Evolutionary conservation across 306 rosid genomes (phyloP), one percentile per base, ranked within the genome.

Genomic region (Prunus kanzakura): DNA sequence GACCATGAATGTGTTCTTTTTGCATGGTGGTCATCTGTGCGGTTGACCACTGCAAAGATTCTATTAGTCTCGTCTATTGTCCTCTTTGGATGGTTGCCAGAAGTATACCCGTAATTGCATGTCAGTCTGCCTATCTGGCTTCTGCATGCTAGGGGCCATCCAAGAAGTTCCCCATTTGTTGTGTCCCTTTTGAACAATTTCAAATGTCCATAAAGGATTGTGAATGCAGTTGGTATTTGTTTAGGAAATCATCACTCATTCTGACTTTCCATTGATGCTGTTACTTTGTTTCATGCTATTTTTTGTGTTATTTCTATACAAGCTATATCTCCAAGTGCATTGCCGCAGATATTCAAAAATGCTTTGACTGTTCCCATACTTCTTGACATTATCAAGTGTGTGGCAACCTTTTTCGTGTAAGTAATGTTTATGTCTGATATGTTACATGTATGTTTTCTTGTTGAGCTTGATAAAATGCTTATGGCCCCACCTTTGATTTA

Each of bases 331-430:
- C 25, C 25, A 23, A 23, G 25, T 38, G 83, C 80, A 25, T 81
- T 95, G 64, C 97, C 93, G 0, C 88, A 88, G 80, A 86, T 95
- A 86, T 95, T 92, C 78, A 95, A 88, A 83, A 91, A 88, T 87
- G 91, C 97, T 49, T 76, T 92, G 82, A 88, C 93, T 50, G 87
- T 92, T 83, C 80, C 88, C 75, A 47, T 92, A 51, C 87, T 95
- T 43, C 57, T 87, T 38, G 97, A 90, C 83, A 91, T 92, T 61
- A 81, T 95, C 78, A 92, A 89, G 80, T 95, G 99, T 54, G 76
- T 88, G 57, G 82, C 96, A 35, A 80, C 96, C 69, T 89, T 92
- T 87, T 95, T 89, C 86, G 60, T 25, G 99, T 92, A 81, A 90
- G 92, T 81, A 54, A 16, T 72, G 41, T 27, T 61, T 55, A 18